Conservation (phyloP, 148 eudicot species). For the Euryodendron excelsum region DNA sequence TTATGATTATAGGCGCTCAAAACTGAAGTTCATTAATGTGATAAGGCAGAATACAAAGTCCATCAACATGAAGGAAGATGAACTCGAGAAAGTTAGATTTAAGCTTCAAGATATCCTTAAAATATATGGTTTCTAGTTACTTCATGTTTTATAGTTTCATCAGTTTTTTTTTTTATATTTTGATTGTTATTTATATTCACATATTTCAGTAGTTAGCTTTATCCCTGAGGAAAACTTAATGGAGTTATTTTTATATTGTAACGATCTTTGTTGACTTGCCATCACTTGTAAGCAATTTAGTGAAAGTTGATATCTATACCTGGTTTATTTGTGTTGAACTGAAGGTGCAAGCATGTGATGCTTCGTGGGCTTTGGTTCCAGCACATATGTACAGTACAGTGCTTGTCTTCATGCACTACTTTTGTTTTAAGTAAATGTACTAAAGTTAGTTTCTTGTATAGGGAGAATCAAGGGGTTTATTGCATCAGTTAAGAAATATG, state of each 20-base stretch:
- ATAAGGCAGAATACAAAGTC: slow-evolving; percentile 57
- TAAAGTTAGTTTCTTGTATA: too few species aligned
- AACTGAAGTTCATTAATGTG: slow-evolving; percentile 79
- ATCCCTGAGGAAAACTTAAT: background rate
- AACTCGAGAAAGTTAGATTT: slow-evolving; percentile 52
- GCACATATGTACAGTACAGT: background rate
- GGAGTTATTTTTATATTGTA: background rate
- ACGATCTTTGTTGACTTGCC: background rate
- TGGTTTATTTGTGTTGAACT: background rate
- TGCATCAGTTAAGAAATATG: background rate
- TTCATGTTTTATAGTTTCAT: background rate
- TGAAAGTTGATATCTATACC: background rate
- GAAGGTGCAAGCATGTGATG: background rate
- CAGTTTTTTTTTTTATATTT: background rate
- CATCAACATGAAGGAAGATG: slow-evolving; percentile 53
- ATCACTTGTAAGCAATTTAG: slow-evolving; percentile 1
- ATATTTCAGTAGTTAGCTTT: background rate
- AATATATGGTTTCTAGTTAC: background rate
- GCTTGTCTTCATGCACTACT: background rate
- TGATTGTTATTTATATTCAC: background rate
- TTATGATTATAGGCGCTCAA: slow-evolving; percentile 90
- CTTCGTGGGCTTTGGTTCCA: background rate
- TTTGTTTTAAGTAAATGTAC: background rate
- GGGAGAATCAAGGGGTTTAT: background rate
- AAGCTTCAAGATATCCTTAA: slow-evolving; percentile 89